A percentile compares a stretch with the other conserved stretches of the same genome.
phyloP scores from a whole-genome alignment of 495 filamentous ascomycete genomes.

The Neurospora sp. region DNA sequence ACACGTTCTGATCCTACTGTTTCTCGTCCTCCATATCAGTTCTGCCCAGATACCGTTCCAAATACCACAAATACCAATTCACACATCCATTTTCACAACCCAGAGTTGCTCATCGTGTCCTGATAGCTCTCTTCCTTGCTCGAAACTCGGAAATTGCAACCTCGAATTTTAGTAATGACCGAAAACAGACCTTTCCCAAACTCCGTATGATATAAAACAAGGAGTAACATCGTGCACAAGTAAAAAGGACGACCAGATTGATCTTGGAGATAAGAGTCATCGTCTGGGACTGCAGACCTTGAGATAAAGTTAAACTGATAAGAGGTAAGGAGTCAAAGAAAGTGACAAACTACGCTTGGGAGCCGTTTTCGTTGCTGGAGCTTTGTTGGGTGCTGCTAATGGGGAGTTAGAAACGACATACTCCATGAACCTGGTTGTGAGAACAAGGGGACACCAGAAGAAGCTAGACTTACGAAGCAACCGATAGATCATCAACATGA shows the following conservation, averaged over 20 bases:
- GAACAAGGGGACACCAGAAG: no score
- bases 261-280: not conserved
- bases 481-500: conserved; percentile 60
- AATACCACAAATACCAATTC: no score
- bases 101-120: not conserved
- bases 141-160: not conserved
- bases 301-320: no score
- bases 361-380: not conserved
- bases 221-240: not conserved
- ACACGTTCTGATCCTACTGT: no score
- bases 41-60: no score
- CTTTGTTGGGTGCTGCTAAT: not conserved
- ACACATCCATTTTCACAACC: not conserved
- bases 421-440: no score
- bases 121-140: not conserved
- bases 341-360: not conserved
- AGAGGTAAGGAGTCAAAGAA: no score
- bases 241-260: not conserved
- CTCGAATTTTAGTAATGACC: not conserved
- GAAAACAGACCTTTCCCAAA: not conserved
- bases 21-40: no score
- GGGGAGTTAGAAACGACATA: no score
- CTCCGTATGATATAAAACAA: not conserved
- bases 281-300: no score
- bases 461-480: conserved; percentile 39